Evolutionary conservation across 805 yeast species (phyloP).

Genomic region (Saturnispora saitoi): DNA sequence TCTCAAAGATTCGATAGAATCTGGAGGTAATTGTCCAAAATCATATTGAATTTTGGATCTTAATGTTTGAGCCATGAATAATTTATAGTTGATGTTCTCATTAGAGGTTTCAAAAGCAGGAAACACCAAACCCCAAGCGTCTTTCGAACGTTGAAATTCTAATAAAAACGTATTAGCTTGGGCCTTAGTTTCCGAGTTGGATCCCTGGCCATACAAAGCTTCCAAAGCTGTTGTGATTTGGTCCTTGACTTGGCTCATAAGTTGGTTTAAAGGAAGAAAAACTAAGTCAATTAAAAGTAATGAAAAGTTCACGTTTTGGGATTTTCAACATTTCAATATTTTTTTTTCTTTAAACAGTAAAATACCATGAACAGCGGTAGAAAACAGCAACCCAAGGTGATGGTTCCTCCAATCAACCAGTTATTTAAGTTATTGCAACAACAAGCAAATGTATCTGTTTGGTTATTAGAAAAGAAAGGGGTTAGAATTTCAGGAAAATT

Average conservation of each 20-base stretch:
- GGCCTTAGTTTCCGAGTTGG: slow-evolving; percentile 31
- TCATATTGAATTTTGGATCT: slow-evolving; percentile 82
- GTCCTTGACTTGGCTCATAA: background rate
- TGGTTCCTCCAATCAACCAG: slow-evolving; percentile 87
- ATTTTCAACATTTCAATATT: background rate
- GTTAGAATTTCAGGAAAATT: slow-evolving; percentile 74
- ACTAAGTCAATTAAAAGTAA: background rate
- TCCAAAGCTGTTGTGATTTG: slow-evolving; percentile 38
- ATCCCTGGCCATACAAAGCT: slow-evolving; percentile 32
- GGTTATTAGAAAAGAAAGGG: slow-evolving; percentile 83
- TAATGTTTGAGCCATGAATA: slow-evolving; percentile 89
- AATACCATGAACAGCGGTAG: background rate
- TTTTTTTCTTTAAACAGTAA: background rate
- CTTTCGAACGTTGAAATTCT: slow-evolving; percentile 70
- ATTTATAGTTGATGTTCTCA: slow-evolving; percentile 43
- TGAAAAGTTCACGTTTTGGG: background rate
- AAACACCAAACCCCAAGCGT: slow-evolving; percentile 73
- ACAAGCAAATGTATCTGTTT: slow-evolving; percentile 68
- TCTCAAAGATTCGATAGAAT: slow-evolving; percentile 52
- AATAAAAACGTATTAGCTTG: slow-evolving; percentile 54
- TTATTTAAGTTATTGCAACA: slow-evolving; percentile 82
- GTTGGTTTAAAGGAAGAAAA: background rate
- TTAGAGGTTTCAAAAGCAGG: slow-evolving; percentile 35
- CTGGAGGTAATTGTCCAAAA: slow-evolving; percentile 62
- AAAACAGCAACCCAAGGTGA: slow-evolving; percentile 27